A percentile compares a stretch with the other conserved stretches of the same genome.
Conservation (phyloP, 139 green algal genomes). For the Pedinophyceae sp. region DNA sequence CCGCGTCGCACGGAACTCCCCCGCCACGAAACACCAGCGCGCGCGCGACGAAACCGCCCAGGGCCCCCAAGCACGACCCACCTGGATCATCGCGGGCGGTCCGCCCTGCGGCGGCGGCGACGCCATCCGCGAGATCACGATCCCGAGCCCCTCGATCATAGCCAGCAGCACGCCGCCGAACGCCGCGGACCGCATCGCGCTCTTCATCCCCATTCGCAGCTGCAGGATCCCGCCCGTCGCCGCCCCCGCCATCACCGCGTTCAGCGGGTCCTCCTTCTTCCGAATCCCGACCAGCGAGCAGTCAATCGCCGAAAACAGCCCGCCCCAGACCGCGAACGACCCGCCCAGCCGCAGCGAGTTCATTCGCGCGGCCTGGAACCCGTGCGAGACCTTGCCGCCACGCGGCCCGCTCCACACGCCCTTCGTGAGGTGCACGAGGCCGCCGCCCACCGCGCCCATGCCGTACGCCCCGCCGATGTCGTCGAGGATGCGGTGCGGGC, state of each 20-base stretch:
- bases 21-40: no score
- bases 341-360: slow-evolving; percentile 87
- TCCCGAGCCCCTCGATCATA: slow-evolving; percentile 92
- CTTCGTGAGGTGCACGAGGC: slow-evolving; percentile 79
- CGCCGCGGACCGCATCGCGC: slow-evolving; percentile 56
- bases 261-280: slow-evolving; percentile 97
- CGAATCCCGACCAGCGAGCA: slow-evolving; percentile 82
- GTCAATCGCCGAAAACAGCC: slow-evolving; percentile 93
- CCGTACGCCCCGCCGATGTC: slow-evolving; percentile 95
- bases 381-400: slow-evolving; percentile 55
- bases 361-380: slow-evolving; percentile 65
- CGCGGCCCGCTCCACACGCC: slow-evolving; percentile 79
- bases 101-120: slow-evolving; percentile 47
- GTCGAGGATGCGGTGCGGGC: slow-evolving; percentile 89
- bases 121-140: slow-evolving; percentile 77
- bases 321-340: slow-evolving; percentile 97
- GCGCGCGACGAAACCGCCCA: no score
- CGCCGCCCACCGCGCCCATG: slow-evolving; percentile 95
- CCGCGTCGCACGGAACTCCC: background rate
- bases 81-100: slow-evolving; percentile 25
- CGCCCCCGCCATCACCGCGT: slow-evolving; percentile 80
- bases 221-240: slow-evolving; percentile 86
- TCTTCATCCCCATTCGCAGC: slow-evolving; percentile 57
- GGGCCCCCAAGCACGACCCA: slow-evolving; percentile 23
- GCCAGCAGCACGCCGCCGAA: slow-evolving; percentile 90